Evolutionary conservation across 176 grass and related monocot species (phyloP).

Genomic region (Phoenix roebelenii): DNA sequence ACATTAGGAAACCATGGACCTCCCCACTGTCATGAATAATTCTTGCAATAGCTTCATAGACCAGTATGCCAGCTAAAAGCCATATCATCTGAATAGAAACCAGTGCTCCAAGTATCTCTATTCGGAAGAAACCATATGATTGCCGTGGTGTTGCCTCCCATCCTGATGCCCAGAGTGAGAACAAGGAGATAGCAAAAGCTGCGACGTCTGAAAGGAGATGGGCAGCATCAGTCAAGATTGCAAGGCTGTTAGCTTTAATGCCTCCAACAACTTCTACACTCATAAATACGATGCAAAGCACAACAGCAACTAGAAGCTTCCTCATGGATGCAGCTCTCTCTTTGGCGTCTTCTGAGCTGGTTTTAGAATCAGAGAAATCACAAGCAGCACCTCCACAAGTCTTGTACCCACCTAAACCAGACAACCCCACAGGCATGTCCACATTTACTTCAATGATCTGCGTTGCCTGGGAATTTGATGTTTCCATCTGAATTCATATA

Average conservation of each 20-base stretch:
- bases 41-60: constrained; percentile 85
- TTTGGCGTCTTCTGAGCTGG: constrained; percentile 43
- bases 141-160: constrained; percentile 94
- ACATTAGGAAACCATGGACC: constrained; percentile 89
- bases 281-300: constrained; percentile 91
- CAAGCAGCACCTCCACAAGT: constrained; percentile 56
- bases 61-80: constrained; percentile 86
- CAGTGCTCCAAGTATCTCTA: constrained; percentile 82
- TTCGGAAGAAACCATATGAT: constrained; percentile 90
- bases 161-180: constrained; percentile 90
- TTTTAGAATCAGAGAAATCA: constrained; percentile 50
- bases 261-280: constrained; percentile 84
- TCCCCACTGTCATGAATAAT: constrained; percentile 59
- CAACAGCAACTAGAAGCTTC: constrained; percentile 70
- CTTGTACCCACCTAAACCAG: constrained; percentile 47
- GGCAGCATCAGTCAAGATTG: constrained; percentile 90
- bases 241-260: constrained; percentile 93
- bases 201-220: constrained; percentile 97
- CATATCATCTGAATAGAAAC: constrained; percentile 98
- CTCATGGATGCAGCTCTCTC: constrained; percentile 75
- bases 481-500: constrained; percentile 54
- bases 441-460: constrained; percentile 66
- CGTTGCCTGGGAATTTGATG: constrained; percentile 14
- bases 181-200: constrained; percentile 89
- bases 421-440: constrained; percentile 22